Evolutionary conservation across 1,284 basidiomycete genomes (phyloP).

Genomic region (Malassezia furfur): DNA sequence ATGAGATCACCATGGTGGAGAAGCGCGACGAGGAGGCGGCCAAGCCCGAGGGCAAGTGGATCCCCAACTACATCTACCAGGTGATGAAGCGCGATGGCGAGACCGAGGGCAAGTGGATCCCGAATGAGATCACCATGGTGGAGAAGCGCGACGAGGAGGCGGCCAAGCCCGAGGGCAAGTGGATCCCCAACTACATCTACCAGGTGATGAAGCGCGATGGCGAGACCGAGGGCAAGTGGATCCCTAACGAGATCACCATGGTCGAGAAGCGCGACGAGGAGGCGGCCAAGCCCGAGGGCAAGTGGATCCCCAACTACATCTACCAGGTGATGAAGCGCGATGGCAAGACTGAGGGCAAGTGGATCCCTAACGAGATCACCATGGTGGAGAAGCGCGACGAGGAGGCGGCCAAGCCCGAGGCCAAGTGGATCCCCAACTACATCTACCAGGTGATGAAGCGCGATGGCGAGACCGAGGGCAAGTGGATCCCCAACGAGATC

Average conservation of each 20-base stretch:
- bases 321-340: background rate
- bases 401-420: background rate
- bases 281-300: background rate
- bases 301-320: constrained; percentile 3
- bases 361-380: background rate
- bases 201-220: background rate
- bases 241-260: background rate
- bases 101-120: constrained; percentile 1
- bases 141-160: background rate
- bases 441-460: background rate
- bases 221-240: background rate
- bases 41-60: constrained; percentile 2
- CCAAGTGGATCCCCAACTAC: constrained; percentile 3
- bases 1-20: background rate
- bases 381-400: background rate
- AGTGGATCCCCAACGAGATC: constrained; percentile 3
- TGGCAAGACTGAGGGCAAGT: background rate
- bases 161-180: background rate
- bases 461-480: background rate
- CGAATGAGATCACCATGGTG: background rate
- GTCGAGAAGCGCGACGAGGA: background rate
- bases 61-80: constrained; percentile 1
- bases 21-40: background rate
- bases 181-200: constrained; percentile 2
- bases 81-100: background rate